Evolutionary conservation across 495 filamentous ascomycete genomes (phyloP).

Genomic region (Penicillium diatomitis): DNA sequence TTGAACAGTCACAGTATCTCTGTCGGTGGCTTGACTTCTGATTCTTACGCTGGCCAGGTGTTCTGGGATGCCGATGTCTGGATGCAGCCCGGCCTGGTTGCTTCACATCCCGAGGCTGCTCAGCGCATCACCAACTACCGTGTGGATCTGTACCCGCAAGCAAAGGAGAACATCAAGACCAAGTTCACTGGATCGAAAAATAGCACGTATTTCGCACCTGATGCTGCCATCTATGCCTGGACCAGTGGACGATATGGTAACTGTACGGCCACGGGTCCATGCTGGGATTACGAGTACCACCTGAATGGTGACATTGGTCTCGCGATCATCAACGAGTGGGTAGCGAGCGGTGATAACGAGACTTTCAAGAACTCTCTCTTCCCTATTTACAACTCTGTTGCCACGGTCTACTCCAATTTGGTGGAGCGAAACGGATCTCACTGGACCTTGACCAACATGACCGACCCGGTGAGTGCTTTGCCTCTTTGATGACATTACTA

Average conservation of each 20-base stretch:
- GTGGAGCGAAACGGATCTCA: conserved; percentile 44
- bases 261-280: conserved; percentile 57
- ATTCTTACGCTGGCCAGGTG: conserved; percentile 52
- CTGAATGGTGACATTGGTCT: conserved; percentile 68
- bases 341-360: conserved; percentile 48
- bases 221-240: conserved; percentile 54
- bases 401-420: conserved; percentile 47
- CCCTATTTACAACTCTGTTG: conserved; percentile 51
- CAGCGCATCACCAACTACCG: conserved; percentile 52
- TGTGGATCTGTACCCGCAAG: conserved; percentile 41
- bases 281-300: conserved; percentile 52
- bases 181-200: conserved; percentile 42
- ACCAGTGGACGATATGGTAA: conserved; percentile 56
- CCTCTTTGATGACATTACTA: neutral
- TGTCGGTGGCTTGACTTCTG: conserved; percentile 52
- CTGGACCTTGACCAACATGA: conserved; percentile 58
- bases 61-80: conserved; percentile 63
- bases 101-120: conserved; percentile 48
- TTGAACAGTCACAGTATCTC: conserved; percentile 50
- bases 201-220: conserved; percentile 38
- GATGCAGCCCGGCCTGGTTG: conserved; percentile 57
- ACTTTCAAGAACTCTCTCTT: conserved; percentile 44
- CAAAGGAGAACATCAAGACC: conserved; percentile 41
- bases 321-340: conserved; percentile 50
- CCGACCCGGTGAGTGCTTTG: conserved; percentile 49